Evolutionary conservation across 768 basidiomycete genomes (phyloP), one percentile per base, ranked within the genome.

Genomic region (Hortiboletus flavorubellus): DNA sequence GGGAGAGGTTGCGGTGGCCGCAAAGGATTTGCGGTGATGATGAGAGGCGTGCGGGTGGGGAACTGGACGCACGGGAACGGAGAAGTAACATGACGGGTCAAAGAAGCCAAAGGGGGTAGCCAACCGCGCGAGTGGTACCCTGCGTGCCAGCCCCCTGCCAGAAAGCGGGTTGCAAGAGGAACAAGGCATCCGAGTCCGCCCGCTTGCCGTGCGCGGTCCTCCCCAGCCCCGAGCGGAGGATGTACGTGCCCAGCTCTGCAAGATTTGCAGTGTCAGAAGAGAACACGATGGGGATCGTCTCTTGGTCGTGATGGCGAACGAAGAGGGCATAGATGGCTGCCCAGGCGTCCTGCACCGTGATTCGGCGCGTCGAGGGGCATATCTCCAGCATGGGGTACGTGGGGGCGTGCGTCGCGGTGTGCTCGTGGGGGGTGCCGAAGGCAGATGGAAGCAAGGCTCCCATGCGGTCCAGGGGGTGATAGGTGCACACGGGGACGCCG

Each of bases 11-110:
- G 81, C 1, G 75, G 66, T 2, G 79, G 80, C 12, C 80, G 73
- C n/a, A 78, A 66, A n/a, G 80, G 80, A 60, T 81, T 80, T 29
- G 69, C 69, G n/a, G 80, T 59, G 58, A 79, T 74, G n/a, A 81
- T 78, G 51, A 73, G 70, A 26, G 78, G 72, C 8, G 66, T 71
- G 53, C 78, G 70, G 14, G 80, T 81, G 70, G 78, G 79, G 2
- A 72, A 69, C 16, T 70, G 67, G 4, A 74, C 55, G 41, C 46
- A 65, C 9, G 78, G 78, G 61, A 78, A 77, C 14, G 65, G 56
- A 1, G 59, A 55, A 29, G 40, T n/a, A 54, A 66, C 33, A 56
- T 55, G 18, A 54, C 58, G n/a, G 55, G 64, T 45, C 62, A 59
- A 18, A 64, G 64, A 68, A 64, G 77, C 55, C 60, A 35, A 55